A percentile compares a stretch with the other conserved stretches of the same genome.
These are phyloP conservation scores for Stachybotrys chartarum DNA, from an alignment of 2,329 filamentous ascomycete genomes.

Conservation along the genomic window DNA sequence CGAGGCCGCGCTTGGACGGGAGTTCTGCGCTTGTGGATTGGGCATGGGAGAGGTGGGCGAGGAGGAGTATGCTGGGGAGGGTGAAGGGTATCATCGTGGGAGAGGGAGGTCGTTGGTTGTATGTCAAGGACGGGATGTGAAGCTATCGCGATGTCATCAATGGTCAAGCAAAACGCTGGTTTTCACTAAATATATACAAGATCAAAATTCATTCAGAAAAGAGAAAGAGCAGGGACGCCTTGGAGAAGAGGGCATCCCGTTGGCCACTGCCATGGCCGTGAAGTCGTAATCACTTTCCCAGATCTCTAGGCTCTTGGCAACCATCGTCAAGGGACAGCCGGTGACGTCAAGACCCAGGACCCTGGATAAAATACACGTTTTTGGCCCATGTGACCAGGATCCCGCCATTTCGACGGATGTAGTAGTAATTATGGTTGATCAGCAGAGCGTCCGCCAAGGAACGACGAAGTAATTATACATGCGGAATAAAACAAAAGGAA, in stretches of 20 bases:
- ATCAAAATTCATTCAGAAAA: not conserved
- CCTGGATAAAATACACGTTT: not conserved
- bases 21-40: not conserved
- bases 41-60: not conserved
- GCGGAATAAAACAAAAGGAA: not conserved
- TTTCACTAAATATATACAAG: too few species aligned
- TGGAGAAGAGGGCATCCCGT: not conserved
- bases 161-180: too few species aligned
- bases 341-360: not conserved
- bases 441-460: not conserved
- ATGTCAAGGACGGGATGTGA: not conserved
- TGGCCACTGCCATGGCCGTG: not conserved
- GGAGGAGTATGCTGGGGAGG: not conserved
- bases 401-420: not conserved
- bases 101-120: not conserved
- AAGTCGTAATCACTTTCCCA: not conserved
- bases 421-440: not conserved
- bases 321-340: not conserved
- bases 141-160: not conserved
- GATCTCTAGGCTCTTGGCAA: not conserved
- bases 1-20: constrained; percentile 14
- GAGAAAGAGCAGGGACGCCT: not conserved
- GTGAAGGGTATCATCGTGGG: not conserved
- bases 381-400: not conserved
- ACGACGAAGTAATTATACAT: not conserved